Evolutionary conservation across 495 filamentous ascomycete genomes (phyloP).

Genomic region (Staphylotrichum longicolle): DNA sequence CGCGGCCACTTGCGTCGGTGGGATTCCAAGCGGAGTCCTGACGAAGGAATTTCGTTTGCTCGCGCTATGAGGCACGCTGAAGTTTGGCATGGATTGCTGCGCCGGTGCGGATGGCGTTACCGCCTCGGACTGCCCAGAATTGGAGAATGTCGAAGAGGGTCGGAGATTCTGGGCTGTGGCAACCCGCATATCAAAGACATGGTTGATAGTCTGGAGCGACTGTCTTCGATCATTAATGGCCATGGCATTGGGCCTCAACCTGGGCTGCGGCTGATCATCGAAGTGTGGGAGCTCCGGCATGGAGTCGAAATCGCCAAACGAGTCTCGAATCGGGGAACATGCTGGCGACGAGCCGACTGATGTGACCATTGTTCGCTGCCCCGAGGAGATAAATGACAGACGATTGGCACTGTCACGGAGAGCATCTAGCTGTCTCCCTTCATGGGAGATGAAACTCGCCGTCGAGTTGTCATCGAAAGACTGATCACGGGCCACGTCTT

Average conservation of each 20-base stretch:
- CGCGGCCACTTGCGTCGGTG: constrained; percentile 10
- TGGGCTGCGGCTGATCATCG: constrained; percentile 36
- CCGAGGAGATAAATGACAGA: constrained; percentile 60
- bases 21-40: constrained; percentile 26
- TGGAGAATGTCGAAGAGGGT: constrained; percentile 28
- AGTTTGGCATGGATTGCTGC: constrained; percentile 41
- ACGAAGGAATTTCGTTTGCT: constrained; percentile 44
- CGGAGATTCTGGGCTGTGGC: constrained; percentile 28
- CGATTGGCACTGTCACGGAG: constrained; percentile 54
- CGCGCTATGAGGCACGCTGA: constrained; percentile 47
- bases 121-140: constrained; percentile 24
- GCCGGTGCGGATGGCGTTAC: constrained; percentile 8
- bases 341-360: constrained; percentile 55
- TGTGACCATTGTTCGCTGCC: constrained; percentile 55
- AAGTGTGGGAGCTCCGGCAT: constrained; percentile 25
- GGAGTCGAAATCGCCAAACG: constrained; percentile 42
- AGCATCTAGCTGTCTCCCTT: constrained; percentile 49
- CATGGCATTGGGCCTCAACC: constrained; percentile 50
- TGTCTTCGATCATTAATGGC: constrained; percentile 53
- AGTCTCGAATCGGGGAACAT: constrained; percentile 49
- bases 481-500: constrained; percentile 29
- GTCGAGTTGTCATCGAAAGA: constrained; percentile 46
- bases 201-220: constrained; percentile 52
- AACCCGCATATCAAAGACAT: constrained; percentile 39
- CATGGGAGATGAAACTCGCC: constrained; percentile 50